Base-by-base conservation (phyloP, 441 rosid species). In the Adansonia gregorii region DNA sequence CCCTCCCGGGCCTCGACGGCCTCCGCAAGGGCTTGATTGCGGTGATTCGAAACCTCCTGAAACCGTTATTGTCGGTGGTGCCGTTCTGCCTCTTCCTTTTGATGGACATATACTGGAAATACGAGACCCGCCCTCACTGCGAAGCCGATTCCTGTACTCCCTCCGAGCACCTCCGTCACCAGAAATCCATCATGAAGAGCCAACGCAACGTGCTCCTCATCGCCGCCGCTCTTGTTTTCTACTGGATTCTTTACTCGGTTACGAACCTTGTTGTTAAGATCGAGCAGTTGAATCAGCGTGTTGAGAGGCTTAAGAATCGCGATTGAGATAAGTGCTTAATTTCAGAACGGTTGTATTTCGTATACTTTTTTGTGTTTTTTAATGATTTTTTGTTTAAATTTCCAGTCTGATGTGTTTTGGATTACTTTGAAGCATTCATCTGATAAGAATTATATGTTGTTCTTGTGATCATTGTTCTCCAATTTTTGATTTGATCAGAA, bases 51-150 rank as follows among this genome's bases (percentile, higher is more conserved):
- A 31, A 31, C 35, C 35, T 31, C 35, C 35, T 31, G 35, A 31
- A 31, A 31, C 35, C 35, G 2, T 31, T 31, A 2, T 31, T 31
- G 35, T 31, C 35, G 35, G 35, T 31, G 35, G 35, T 31, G 0
- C 98, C 98, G 17, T 94, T 94, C 67, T 90, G 97, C 78, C 87
- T 94, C 72, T 94, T 94, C 80, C 94, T 94, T 0, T 82, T 94
- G 0, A 87, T 92, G 97, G 98, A 94, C 69, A 94, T 92, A 59
- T 94, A 94, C 85, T 92, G 98, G 97, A 92, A 94, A 81, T 94
- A 91, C 87, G 97, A 94, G 86, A 92, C 94, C 8, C 85, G 88
- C 17, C 97, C 98, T 11, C 83, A 74, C 59, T 94, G 97, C 76
- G 94, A 91, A 8, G 93, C 83, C 3, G 94, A 90, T 6, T 88